Evolutionary conservation across 805 yeast species (phyloP), one percentile per base, ranked within the genome.

Genomic region (Candida ovalis): DNA sequence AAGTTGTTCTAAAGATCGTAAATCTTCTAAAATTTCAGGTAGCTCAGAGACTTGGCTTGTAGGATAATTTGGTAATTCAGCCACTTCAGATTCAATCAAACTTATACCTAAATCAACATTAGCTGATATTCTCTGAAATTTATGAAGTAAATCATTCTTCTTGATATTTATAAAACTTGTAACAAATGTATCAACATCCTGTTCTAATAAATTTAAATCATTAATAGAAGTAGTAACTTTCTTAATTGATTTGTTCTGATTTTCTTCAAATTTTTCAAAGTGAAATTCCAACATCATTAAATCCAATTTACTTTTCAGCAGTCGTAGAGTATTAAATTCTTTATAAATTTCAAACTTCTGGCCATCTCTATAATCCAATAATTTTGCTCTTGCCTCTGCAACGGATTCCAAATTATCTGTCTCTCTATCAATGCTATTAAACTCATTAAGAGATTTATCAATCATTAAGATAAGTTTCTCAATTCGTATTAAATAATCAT

Each of bases 11-110:
- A 75, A 49, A 1, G 72, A 69, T 39, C 59, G 59, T 28, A 76
- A 54, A 42, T 67, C 67, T n/a, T 62, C 68, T 40, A 68, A 53
- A 18, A 72, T 53, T 15, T 56, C 53, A 1, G 70, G 63, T 12
- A 74, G 61, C 13, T 57, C 63, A 28, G 57, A 61, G 13, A 70
- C 57, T 50, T 75, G 79, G 8, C 55, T 61, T 39, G 71, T 71
- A 19, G 72, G 61, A 30, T 62, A 64, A 21, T 73, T 73, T 8
- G 50, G 46, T 22, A 47, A 45, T 25, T 42, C 52, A 36, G 36
- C 21, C 10, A 56, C 32, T 58, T 57, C 53, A 38, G 46, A 35
- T 42, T 59, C 53, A 41, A 54, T 30, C 45, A 63, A 23, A 36
- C 45, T 43, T 40, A 56, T 33, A 41, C 56, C 58, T 25, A 50